phyloP scores from a whole-genome alignment of 768 basidiomycete genomes.

The Pluteus cervinus region DNA sequence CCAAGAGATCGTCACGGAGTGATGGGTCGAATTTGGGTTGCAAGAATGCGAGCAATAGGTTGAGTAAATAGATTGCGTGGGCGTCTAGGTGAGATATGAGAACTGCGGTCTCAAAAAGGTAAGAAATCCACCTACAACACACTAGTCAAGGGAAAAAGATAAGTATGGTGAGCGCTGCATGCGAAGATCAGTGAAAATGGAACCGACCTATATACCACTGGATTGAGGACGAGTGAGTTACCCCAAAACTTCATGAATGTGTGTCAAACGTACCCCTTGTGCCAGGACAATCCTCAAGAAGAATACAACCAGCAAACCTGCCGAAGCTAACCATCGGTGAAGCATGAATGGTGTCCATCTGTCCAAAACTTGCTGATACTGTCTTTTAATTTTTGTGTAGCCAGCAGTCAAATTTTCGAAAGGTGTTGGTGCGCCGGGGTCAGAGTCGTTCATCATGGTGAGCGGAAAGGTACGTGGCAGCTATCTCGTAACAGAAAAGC shows the following conservation, averaged over 20 bases:
- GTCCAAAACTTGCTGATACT: slow-evolving; percentile 88
- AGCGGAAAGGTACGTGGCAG: too few relatives aligned
- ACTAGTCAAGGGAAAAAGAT: slow-evolving; percentile 37
- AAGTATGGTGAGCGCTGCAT: slow-evolving; percentile 1
- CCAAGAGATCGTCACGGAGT: slow-evolving; percentile 85
- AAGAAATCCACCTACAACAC: slow-evolving; percentile 52
- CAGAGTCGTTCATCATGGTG: slow-evolving; percentile 48
- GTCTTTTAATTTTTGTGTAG: slow-evolving; percentile 54
- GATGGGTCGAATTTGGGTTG: slow-evolving; percentile 99
- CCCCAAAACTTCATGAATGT: slow-evolving; percentile 8
- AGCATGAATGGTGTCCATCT: slow-evolving; percentile 84
- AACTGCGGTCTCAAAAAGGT: too few relatives aligned
- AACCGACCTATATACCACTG: slow-evolving; percentile 92
- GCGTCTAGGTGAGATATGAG: slow-evolving; percentile 67
- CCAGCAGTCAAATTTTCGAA: slow-evolving; percentile 41
- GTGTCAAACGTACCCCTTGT: slow-evolving; percentile 66
- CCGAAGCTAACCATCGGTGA: slow-evolving; percentile 84
- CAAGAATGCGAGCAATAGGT: slow-evolving; percentile 94
- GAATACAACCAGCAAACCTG: slow-evolving; percentile 68
- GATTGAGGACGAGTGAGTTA: slow-evolving; percentile 8
- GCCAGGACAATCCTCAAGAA: slow-evolving; percentile 79
- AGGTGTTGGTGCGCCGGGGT: slow-evolving; percentile 39
- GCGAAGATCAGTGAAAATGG: not conserved
- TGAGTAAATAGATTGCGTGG: slow-evolving; percentile 91
- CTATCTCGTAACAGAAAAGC: too few relatives aligned